Evolutionary conservation across 2,329 filamentous ascomycete genomes (phyloP).

Genomic region (Lecanicillium sp.): DNA sequence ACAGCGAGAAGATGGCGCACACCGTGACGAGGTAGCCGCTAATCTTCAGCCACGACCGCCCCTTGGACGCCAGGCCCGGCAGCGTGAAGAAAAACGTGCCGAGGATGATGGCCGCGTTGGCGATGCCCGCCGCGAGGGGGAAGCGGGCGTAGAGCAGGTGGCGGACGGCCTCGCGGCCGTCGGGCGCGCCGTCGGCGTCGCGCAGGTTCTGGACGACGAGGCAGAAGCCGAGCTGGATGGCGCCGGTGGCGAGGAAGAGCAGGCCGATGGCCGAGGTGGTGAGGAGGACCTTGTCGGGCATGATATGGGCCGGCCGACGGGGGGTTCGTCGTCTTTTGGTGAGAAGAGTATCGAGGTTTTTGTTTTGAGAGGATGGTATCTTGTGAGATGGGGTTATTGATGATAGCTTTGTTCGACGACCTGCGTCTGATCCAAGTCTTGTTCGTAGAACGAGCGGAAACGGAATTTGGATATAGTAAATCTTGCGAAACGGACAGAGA

Average conservation of each 20-base stretch:
- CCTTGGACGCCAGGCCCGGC: constrained; percentile 63
- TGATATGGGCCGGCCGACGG: constrained; percentile 25
- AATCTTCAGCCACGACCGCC: constrained; percentile 63
- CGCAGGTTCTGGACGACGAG: constrained; percentile 44
- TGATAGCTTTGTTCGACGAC: constrained; percentile 2
- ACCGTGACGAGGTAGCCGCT: constrained; percentile 59
- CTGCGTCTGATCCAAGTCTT: constrained; percentile 1
- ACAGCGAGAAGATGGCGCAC: constrained; percentile 57
- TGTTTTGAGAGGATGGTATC: not conserved
- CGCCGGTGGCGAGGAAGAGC: constrained; percentile 48
- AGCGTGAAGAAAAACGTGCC: constrained; percentile 63
- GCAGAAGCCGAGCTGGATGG: constrained; percentile 50
- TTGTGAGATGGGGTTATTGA: not conserved
- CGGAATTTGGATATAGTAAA: no score
- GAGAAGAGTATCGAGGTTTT: no score
- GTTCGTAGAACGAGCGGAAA: no score
- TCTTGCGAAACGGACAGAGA: not conserved
- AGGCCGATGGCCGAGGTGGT: constrained; percentile 42
- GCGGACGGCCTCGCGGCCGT: constrained; percentile 44
- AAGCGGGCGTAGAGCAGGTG: constrained; percentile 49
- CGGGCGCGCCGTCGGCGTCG: constrained; percentile 32
- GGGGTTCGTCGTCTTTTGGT: no score
- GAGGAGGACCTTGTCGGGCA: constrained; percentile 51
- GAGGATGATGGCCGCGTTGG: constrained; percentile 67
- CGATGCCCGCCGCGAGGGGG: constrained; percentile 60